Evolutionary conservation across 2,329 filamentous ascomycete genomes (phyloP), one percentile per base, ranked within the genome.

Genomic region (Aspergillus fumigatus): DNA sequence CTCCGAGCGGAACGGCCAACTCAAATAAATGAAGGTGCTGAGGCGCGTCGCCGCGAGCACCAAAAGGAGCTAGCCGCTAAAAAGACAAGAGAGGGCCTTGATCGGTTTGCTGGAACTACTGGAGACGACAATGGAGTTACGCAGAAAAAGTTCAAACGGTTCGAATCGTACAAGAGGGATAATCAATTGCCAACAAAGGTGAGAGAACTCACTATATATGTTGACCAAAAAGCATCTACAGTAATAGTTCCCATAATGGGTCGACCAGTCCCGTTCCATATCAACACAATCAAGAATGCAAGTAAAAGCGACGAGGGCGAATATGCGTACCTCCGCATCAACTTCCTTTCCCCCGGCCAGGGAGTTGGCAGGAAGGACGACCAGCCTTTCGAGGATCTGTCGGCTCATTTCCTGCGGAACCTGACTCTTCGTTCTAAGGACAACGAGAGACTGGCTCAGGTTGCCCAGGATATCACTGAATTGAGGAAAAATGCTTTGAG

Each of bases 91-190:
- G 89, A 96, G 67, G 94, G 94, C 52, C 76, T 96, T 25, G 88
- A 87, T 19, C 84, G 91, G 61, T 99, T 95, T 71, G 86, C 90
- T 45, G 91, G 96, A 68, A 89, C 90, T 0, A 92, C 89, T 0
- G 88, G 87, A 57, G 90, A 88, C 56, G 82, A 93, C 62, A 94
- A 96, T 68, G 94, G 93, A 35, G 87, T 87, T n/a, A 88, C 94
- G 63, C 88, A 95, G 73, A 97, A 97, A 82, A 96, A 93, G 77
- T 97, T 99, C 81, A 97, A 97, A 80, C 90, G 92, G 55, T 99
- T 97, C 70, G 94, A 99, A 75, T 99, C 94, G 0, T 99, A 99
- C 79, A 99, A 97, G 80, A 86, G 93, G 59, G 94, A 97, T 73
- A 96, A 95, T 66, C 93, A 97, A 73, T 86, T 99, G 53, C 94